Evolutionary conservation across 106 monocot genomes (phyloP).

Genomic region (Phalaenopsis equestris): DNA sequence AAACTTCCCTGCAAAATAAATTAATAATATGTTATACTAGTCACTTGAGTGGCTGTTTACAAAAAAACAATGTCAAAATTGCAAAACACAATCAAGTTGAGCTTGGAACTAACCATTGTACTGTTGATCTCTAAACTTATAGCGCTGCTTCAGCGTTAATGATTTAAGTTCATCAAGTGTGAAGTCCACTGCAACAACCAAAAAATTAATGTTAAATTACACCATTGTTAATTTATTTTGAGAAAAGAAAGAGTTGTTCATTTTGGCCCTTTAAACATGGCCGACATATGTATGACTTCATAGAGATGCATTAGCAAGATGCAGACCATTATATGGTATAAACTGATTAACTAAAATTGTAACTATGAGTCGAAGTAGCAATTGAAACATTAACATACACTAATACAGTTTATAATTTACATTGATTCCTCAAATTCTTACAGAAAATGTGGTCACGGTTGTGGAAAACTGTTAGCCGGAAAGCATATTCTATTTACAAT

Average conservation of each 20-base stretch:
- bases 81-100: background rate
- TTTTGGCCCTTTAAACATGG: background rate
- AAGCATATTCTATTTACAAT: too few relatives aligned
- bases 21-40: background rate
- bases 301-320: background rate
- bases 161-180: slow-evolving; percentile 76
- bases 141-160: slow-evolving; percentile 78
- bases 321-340: background rate
- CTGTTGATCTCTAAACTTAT: slow-evolving; percentile 72
- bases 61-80: background rate
- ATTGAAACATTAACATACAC: background rate
- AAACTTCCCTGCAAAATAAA: slow-evolving; percentile 47
- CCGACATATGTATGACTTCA: background rate
- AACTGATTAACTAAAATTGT: background rate
- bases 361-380: background rate
- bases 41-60: background rate
- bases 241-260: background rate
- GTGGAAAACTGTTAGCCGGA: background rate
- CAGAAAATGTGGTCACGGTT: background rate
- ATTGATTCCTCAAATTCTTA: background rate
- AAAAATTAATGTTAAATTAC: background rate
- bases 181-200: slow-evolving; percentile 69
- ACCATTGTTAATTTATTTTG: background rate
- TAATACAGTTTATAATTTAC: background rate
- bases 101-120: slow-evolving; percentile 63